Evolutionary conservation across 192 early-diverging fungal species (phyloP).

Genomic region (Podila minutissima): DNA sequence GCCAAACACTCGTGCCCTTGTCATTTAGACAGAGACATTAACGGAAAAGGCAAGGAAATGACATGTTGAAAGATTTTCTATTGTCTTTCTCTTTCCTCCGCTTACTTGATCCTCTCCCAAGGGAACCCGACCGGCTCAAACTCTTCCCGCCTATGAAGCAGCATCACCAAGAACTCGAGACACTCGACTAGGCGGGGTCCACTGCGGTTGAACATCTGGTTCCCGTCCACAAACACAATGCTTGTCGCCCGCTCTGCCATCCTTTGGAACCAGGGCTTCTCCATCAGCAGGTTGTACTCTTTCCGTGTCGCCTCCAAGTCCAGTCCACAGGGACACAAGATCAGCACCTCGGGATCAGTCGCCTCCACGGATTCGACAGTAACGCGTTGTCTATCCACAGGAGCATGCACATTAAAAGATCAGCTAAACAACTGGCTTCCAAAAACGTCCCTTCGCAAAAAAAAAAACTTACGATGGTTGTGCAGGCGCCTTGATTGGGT

Average conservation of each 20-base stretch:
- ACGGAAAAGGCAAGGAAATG: too few relatives aligned
- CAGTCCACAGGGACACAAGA: constrained; percentile 61
- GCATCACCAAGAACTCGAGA: constrained; percentile 57
- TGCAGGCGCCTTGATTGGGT: constrained; percentile 55
- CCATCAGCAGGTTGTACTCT: constrained; percentile 43
- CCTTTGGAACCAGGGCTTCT: constrained; percentile 48
- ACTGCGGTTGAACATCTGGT: constrained; percentile 66
- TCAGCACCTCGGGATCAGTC: constrained; percentile 49
- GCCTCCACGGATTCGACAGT: constrained; percentile 35
- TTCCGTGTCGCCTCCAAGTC: constrained; percentile 55
- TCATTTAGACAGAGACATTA: too few relatives aligned
- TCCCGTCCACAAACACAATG: constrained; percentile 61
- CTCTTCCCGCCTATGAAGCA: constrained; percentile 53
- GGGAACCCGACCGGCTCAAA: constrained; percentile 58
- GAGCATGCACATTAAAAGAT: not conserved
- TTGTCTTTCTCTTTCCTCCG: not conserved
- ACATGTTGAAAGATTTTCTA: not conserved
- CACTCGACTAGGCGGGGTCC: constrained; percentile 55
- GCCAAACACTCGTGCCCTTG: too few relatives aligned
- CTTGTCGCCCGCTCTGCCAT: constrained; percentile 35
- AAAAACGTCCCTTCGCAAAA: too few relatives aligned
- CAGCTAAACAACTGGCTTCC: not conserved
- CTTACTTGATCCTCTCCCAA: constrained; percentile 49
- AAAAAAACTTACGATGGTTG: constrained; percentile 49
- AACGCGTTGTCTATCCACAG: constrained; percentile 41